These are phyloP conservation scores for Ophiostoma populinum DNA, from an alignment of 2,329 filamentous ascomycete genomes.

Conservation along the genomic window DNA sequence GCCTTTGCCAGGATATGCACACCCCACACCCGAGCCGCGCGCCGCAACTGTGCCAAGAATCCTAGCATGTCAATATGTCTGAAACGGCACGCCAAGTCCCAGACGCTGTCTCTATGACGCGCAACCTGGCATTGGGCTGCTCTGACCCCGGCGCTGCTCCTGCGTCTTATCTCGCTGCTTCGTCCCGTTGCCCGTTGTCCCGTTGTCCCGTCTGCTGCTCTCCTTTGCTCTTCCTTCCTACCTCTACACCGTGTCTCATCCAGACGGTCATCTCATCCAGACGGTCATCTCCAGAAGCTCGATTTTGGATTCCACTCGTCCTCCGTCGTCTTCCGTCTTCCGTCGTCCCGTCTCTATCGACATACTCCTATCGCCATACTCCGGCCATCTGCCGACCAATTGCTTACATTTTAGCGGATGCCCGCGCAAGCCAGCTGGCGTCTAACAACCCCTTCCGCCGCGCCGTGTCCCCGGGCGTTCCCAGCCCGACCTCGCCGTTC, in stretches of 20 bases:
- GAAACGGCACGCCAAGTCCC: slow-evolving; percentile 6
- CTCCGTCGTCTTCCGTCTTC: neutral
- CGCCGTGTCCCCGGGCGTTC: slow-evolving; percentile 4
- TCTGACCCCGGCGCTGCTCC: too few relatives aligned
- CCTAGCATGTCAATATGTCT: slow-evolving; percentile 6
- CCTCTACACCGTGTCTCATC: slow-evolving; percentile 1
- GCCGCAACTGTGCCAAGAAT: neutral
- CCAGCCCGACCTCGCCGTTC: slow-evolving; percentile 7
- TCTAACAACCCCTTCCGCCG: slow-evolving; percentile 9
- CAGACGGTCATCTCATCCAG: too few relatives aligned
- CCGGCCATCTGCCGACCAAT: too few relatives aligned
- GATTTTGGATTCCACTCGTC: too few relatives aligned
- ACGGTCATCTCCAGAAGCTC: too few relatives aligned
- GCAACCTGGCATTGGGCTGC: slow-evolving; percentile 3
- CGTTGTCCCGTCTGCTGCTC: neutral
- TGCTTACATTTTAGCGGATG: too few relatives aligned
- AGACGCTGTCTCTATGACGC: slow-evolving; percentile 2
- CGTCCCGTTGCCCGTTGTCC: slow-evolving; percentile 6
- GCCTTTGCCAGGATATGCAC: neutral
- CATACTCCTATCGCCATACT: neutral
- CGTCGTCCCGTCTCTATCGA: slow-evolving; percentile 11
- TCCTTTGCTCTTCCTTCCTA: slow-evolving; percentile 9
- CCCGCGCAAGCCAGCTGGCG: slow-evolving; percentile 9
- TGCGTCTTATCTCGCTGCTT: neutral
- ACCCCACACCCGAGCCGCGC: too few relatives aligned